Percentiles rank a stretch among this genome's conserved stretches.
These are phyloP conservation scores for Wilhelminamyces savonicus DNA, from an alignment of 805 yeast genomes.

Conservation along the genomic window DNA sequence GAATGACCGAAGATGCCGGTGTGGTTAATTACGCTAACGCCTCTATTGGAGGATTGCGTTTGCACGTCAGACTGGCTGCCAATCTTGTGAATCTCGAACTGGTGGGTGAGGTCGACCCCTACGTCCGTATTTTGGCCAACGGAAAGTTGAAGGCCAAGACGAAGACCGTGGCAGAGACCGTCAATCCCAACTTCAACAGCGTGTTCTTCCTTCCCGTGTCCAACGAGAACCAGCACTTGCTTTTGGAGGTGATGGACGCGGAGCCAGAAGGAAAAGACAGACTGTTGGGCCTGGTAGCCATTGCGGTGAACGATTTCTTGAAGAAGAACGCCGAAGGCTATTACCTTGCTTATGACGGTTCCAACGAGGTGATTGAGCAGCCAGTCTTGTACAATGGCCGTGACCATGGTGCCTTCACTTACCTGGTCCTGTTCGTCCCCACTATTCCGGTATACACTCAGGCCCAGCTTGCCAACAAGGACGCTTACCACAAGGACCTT, in stretches of 20 bases:
- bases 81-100: constrained; percentile 54
- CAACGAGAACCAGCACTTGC: constrained; percentile 53
- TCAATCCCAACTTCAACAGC: constrained; percentile 54
- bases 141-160: constrained; percentile 56
- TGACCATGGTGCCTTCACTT: constrained; percentile 42
- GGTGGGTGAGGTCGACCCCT: constrained; percentile 73
- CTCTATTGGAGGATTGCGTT: constrained; percentile 62
- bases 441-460: constrained; percentile 56
- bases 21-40: constrained; percentile 42
- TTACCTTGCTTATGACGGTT: constrained; percentile 46
- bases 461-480: constrained; percentile 45
- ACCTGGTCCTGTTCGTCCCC: constrained; percentile 62
- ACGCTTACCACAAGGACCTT: constrained; percentile 33
- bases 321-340: constrained; percentile 42
- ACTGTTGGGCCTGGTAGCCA: constrained; percentile 50
- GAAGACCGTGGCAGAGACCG: constrained; percentile 43
- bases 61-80: constrained; percentile 49
- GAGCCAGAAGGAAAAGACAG: constrained; percentile 62
- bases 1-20: constrained; percentile 40
- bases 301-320: constrained; percentile 44
- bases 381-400: constrained; percentile 34
- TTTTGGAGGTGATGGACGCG: constrained; percentile 59
- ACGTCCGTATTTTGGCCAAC: constrained; percentile 52
- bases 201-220: constrained; percentile 55
- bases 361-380: constrained; percentile 38